Evolutionary conservation across 2,329 filamentous ascomycete genomes (phyloP), one percentile per base, ranked within the genome.

Genomic region (Trichoderma hamatum): DNA sequence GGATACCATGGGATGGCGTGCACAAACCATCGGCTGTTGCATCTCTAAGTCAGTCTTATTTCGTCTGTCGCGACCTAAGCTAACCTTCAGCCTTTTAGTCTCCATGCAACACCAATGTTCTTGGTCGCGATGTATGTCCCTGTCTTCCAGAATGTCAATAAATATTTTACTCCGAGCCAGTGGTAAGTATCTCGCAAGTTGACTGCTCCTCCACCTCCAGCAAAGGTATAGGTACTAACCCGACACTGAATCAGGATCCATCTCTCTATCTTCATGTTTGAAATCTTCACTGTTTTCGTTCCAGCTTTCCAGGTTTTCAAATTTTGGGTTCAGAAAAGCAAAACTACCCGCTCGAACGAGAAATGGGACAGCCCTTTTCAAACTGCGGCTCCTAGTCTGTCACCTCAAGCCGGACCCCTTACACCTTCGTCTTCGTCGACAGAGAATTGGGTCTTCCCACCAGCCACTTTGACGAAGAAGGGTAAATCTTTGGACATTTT

Each of bases 41-140:
- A 58, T 80, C 9, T 74, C 75, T 6, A 78, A 75, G 77, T 79
- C 36, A 30, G 75, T 72, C 32, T 5, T 19, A 3, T 26, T 3
- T 9, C 6, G 7, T 16, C n/a, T 3, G 7, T 16, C 9, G 28
- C 5, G 13, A 19, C n/a, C n/a, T 5, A 3, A 14, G 6, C 63
- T 67, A 11, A 67, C 28, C 3, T 2, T 4, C 19, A 5, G 24
- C 2, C 54, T 2, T 54, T 9, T 26, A 88, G 86, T 56, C 81
- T 91, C 16, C 88, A 85, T 54, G 89, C 88, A 19, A 86, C 88
- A 2, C 89, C 89, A 0, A 83, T 91, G 79, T 91, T 88, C 85
- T 81, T 91, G 34, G 79, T 88, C 28, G 88, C 86, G 55, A 80
- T 85, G 2, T 82, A 85, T 69, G 80, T 81, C 3, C 83, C 85